Evolutionary conservation across 495 filamentous ascomycete genomes (phyloP), one percentile per base, ranked within the genome.

Genomic region (Talaromyces adpressus): DNA sequence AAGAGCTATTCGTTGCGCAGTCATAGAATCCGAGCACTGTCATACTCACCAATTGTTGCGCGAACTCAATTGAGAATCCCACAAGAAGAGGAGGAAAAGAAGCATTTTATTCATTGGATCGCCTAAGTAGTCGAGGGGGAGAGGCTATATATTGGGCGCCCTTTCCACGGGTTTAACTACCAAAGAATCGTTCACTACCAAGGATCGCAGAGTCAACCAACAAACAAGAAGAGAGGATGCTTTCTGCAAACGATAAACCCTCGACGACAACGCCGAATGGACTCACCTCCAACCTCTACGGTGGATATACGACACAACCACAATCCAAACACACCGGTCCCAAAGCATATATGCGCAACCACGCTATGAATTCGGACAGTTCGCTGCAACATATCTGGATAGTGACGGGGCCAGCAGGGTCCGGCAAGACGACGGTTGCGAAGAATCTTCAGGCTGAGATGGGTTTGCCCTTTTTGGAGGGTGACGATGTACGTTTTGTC

Each of bases 371-470:
- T 18, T 63, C 70, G 11, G 27, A 14, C 0, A 49, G 67, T 1
- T 66, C 70, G 16, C 73, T 86, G 64, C 90, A 90, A 65, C 92
- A 97, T 72, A 96, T 99, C 73, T 97, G 91, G 89, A 86, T 98
- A 65, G 91, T 99, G n/a, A 97, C 94, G 0, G 95, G 95, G 6
- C 95, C 95, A 16, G 93, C 95, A 18, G 95, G 95, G 14, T 97
- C 92, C 69, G 95, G 95, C 47, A 99, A 99, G 79, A 95, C 88
- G 68, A 97, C 94, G 12, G 88, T 98, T 51, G 95, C 92, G 59
- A 81, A 90, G 66, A 85, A 87, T 71, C 76, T 99, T 41, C 86
- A 91, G 61, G 78, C 84, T 12, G 75, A 84, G 34, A 83, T 97
- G 16, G 78, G 84, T 30, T 72, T 94, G 36, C 90, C 90, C 4